phyloP scores from a whole-genome alignment of 1,139 yeast species.

The Candida tropicalis region DNA sequence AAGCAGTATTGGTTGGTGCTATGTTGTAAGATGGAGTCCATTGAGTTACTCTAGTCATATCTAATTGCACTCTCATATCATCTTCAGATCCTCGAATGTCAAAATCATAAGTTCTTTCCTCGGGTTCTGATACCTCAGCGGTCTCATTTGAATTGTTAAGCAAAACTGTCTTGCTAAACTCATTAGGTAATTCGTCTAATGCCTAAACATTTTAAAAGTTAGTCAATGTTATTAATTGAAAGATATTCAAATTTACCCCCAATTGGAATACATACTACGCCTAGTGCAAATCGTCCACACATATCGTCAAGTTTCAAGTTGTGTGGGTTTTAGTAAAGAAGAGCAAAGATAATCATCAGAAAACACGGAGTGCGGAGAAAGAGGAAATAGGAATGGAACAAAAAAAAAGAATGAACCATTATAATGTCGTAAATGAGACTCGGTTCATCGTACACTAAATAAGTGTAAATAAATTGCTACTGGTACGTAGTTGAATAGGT shows the following conservation, averaged over 20 bases:
- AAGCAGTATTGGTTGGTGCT: slow-evolving; percentile 42
- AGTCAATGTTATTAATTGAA: too few species aligned
- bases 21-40: slow-evolving; percentile 38
- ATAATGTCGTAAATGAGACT: too few species aligned
- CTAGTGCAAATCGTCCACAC: slow-evolving; percentile 52
- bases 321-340: too few species aligned
- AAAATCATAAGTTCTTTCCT: slow-evolving; percentile 9
- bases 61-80: slow-evolving; percentile 13
- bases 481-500: too few species aligned
- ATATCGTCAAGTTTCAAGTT: too few species aligned
- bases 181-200: slow-evolving; percentile 32
- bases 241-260: too few species aligned
- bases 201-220: slow-evolving; percentile 23
- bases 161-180: slow-evolving; percentile 22
- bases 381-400: too few species aligned
- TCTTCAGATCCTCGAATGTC: slow-evolving; percentile 10
- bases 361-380: neutral
- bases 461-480: too few species aligned
- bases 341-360: neutral
- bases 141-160: slow-evolving; percentile 6
- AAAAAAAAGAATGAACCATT: too few species aligned
- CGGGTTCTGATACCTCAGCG: slow-evolving; percentile 1
- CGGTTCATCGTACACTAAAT: too few species aligned
- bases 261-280: slow-evolving; percentile 35
- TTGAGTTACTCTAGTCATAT: slow-evolving; percentile 11